phyloP scores from a whole-genome alignment of 805 yeast species.

The Cyberlindnera suaveolens region DNA sequence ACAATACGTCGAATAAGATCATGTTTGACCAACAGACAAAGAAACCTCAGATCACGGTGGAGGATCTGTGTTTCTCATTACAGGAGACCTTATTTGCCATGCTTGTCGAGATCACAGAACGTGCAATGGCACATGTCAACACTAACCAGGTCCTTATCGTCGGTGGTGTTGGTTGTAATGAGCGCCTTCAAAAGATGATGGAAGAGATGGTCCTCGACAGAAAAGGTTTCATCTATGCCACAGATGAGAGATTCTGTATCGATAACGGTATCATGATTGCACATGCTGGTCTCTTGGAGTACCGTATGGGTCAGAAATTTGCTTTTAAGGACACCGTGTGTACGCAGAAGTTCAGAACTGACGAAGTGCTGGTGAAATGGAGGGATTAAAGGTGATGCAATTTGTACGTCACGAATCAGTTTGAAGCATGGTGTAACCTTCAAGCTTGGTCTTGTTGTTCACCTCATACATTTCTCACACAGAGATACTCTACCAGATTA shows the following conservation, averaged over 20 bases:
- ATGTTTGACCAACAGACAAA: constrained; percentile 32
- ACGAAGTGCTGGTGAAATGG: constrained; percentile 88
- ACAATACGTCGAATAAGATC: constrained; percentile 29
- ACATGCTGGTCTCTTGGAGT: constrained; percentile 88
- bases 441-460: too few relatives aligned
- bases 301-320: constrained; percentile 67
- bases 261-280: constrained; percentile 99
- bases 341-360: constrained; percentile 91
- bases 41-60: constrained; percentile 56
- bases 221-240: constrained; percentile 84
- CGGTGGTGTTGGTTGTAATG: constrained; percentile 98
- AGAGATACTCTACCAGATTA: too few relatives aligned
- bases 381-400: constrained; percentile 43
- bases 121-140: constrained; percentile 97
- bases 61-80: constrained; percentile 85
- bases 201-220: constrained; percentile 86
- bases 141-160: constrained; percentile 87
- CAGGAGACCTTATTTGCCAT: constrained; percentile 92
- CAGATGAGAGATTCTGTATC: constrained; percentile 94
- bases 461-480: too few relatives aligned
- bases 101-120: constrained; percentile 95
- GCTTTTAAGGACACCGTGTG: constrained; percentile 69
- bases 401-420: too few relatives aligned
- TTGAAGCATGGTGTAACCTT: too few relatives aligned
- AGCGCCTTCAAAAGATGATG: constrained; percentile 93